These are phyloP conservation scores for Conringia planisiliqua DNA, from an alignment of 345 rosid genomes.

Conservation along the genomic window DNA sequence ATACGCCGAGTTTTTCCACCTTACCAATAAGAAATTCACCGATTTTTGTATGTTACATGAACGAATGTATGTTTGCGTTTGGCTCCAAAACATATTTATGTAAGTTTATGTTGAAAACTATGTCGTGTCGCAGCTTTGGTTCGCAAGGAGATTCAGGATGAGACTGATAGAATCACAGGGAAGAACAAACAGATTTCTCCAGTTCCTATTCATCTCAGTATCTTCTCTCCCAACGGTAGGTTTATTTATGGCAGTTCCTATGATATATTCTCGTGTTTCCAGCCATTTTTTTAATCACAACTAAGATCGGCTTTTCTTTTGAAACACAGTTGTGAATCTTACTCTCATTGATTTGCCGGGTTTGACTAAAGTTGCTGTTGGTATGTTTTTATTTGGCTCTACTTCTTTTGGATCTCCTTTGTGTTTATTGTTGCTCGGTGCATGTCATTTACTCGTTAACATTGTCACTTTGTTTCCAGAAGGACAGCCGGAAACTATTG, in stretches of 20 bases:
- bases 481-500: constrained; percentile 88
- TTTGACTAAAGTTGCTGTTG: constrained; percentile 88
- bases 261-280: background rate
- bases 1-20: constrained; percentile 80
- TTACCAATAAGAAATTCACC: constrained; percentile 55
- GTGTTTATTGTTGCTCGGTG: background rate
- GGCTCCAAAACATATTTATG: background rate
- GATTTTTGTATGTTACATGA: constrained; percentile 50
- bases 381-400: constrained; percentile 37
- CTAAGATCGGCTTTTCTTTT: background rate
- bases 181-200: constrained; percentile 83
- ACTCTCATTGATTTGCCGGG: constrained; percentile 95
- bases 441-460: background rate
- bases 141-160: constrained; percentile 85
- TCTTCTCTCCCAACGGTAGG: constrained; percentile 81
- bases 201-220: constrained; percentile 88
- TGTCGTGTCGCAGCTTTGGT: constrained; percentile 47
- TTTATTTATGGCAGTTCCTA: background rate
- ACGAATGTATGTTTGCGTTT: background rate
- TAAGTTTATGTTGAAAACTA: background rate
- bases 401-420: background rate
- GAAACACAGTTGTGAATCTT: constrained; percentile 79
- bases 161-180: constrained; percentile 87
- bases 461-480: constrained; percentile 42
- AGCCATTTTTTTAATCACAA: background rate